Evolutionary conservation across 2,329 filamentous ascomycete species (phyloP).

Genomic region (Rutstroemia sp.): DNA sequence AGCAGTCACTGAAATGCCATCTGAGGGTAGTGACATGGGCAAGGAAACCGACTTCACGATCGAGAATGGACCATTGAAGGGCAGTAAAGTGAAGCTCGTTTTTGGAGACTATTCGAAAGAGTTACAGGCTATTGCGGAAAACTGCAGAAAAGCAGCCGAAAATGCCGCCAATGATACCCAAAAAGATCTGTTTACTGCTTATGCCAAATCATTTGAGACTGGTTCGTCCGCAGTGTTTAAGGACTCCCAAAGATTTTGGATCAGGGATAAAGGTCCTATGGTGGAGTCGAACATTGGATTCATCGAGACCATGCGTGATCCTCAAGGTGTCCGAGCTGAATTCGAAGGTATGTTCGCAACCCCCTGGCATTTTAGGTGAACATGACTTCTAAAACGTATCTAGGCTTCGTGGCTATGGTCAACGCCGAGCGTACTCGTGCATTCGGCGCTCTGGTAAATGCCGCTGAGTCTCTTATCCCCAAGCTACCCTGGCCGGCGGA

Average conservation of each 20-base stretch:
- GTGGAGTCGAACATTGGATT: conserved; percentile 79
- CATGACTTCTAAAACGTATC: background rate
- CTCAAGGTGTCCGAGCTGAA: conserved; percentile 71
- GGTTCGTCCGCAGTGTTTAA: conserved; percentile 75
- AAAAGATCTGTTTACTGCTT: conserved; percentile 64
- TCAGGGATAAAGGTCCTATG: conserved; percentile 72
- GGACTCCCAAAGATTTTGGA: conserved; percentile 74
- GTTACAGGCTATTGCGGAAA: conserved; percentile 61
- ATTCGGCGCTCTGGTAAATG: conserved; percentile 77
- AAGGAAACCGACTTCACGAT: conserved; percentile 55
- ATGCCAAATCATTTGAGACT: conserved; percentile 65
- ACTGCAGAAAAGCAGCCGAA: conserved; percentile 59
- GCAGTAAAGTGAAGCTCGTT: conserved; percentile 61
- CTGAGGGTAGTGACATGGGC: conserved; percentile 60
- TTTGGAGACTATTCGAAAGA: conserved; percentile 69
- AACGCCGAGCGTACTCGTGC: conserved; percentile 86
- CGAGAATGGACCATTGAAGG: conserved; percentile 50
- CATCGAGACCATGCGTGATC: conserved; percentile 80
- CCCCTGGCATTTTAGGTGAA: background rate
- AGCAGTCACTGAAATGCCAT: conserved; percentile 50
- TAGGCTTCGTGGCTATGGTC: conserved; percentile 65
- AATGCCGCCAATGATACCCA: conserved; percentile 69
- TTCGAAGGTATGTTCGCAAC: conserved; percentile 57
- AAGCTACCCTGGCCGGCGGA: conserved; percentile 80
- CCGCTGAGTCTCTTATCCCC: conserved; percentile 76